Base-by-base conservation (phyloP, 2,329 filamentous ascomycete genomes). In the Claviceps arundinis region DNA sequence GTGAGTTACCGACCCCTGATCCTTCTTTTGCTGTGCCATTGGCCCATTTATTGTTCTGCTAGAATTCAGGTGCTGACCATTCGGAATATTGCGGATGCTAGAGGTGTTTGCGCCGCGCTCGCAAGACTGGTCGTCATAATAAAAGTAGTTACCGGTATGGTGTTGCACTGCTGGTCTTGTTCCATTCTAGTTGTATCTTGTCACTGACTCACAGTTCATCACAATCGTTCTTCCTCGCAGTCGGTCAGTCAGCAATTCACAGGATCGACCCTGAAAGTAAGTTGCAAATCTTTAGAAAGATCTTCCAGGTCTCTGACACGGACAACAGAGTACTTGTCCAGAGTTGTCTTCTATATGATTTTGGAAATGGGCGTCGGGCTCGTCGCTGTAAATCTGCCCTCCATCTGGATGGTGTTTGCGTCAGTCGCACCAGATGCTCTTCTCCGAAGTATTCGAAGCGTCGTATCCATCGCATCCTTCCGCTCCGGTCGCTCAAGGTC, bases 381-480 rank as follows among this genome's bases (percentile, higher is more conserved):
- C 6, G 48, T 55, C 13, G 55, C 55, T 17, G 38, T 55, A 30
- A 53, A 53, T 26, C 43, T 56, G 7, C 55, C 55, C 13, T 56
- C 55, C n/a, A 44, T 53, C 22, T 55, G 53, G 51, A 34, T 56
- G 19, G 51, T 53, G 13, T 55, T 56, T 22, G 48, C 41, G 6
- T 49, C 50, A 9, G 24, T 55, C 4, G 48, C 50, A 5, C 55
- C 55, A 11, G 55, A 56, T 30, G 50, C 50, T 24, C n/a, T 55
- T n/a, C 40, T 53, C 24, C 53, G 50, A 24, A 55, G 53, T 34
- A 49, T 56, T 34, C 51, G 51, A 37, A 56, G 55, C 40, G 50
- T 53, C 9, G 34, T 56, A 1, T 56, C 55, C 9, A 41, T 56
- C 6, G 48, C 45, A 16, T 56, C 55, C 4, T 19, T 52, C 3